Evolutionary conservation across 2,329 filamentous ascomycete genomes (phyloP).

Genomic region (Calcarisporium arbuscula): DNA sequence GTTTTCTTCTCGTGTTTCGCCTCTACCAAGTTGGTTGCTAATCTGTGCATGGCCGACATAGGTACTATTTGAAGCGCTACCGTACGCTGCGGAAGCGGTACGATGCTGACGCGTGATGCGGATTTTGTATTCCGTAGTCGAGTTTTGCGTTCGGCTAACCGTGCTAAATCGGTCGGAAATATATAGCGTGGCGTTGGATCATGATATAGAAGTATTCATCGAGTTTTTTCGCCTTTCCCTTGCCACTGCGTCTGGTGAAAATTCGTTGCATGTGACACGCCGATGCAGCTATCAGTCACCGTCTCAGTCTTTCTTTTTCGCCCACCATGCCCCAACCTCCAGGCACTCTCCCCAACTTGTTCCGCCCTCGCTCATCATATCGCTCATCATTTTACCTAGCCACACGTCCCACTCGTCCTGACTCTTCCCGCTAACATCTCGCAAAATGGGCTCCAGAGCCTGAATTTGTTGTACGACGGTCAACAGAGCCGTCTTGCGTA

Average conservation of each 20-base stretch:
- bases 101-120: slow-evolving; percentile 38
- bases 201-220: no score
- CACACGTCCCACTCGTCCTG: slow-evolving; percentile 90
- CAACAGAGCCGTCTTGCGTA: slow-evolving; percentile 73
- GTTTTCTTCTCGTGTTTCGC: not conserved
- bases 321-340: slow-evolving; percentile 82
- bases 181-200: no score
- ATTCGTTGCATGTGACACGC: no score
- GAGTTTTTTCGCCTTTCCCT: no score
- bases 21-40: not conserved
- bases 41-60: no score
- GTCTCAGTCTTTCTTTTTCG: slow-evolving; percentile 54
- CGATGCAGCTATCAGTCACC: no score
- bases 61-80: slow-evolving; percentile 90
- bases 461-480: slow-evolving; percentile 80
- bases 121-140: not conserved
- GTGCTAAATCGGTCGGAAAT: no score
- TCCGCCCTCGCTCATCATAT: slow-evolving; percentile 72
- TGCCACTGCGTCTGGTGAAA: no score
- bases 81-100: slow-evolving; percentile 79
- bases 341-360: slow-evolving; percentile 81
- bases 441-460: slow-evolving; percentile 73
- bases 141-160: no score
- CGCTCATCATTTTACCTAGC: slow-evolving; percentile 80
- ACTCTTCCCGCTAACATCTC: slow-evolving; percentile 78